These are phyloP conservation scores for Escovopsis sp. DNA, from an alignment of 2,329 filamentous ascomycete genomes.

Conservation along the genomic window DNA sequence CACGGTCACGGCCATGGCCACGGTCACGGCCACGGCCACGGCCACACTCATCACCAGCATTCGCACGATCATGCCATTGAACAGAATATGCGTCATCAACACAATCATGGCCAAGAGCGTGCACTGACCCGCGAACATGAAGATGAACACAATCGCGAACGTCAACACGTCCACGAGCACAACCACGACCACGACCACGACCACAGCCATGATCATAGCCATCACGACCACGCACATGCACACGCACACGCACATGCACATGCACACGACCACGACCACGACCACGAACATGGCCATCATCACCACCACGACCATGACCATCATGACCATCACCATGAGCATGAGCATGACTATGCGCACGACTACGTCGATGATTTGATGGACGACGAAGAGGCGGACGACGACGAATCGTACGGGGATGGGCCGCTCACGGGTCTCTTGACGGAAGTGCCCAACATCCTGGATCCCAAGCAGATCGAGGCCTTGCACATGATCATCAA, in stretches of 20 bases:
- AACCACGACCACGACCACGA: constrained; percentile 9
- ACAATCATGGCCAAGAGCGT: constrained; percentile 21
- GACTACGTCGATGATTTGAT: constrained; percentile 41
- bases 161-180: constrained; percentile 17
- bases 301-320: constrained; percentile 13
- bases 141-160: constrained; percentile 5
- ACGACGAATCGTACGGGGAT: constrained; percentile 67
- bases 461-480: constrained; percentile 91
- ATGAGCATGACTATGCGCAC: constrained; percentile 24
- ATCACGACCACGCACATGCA: constrained; percentile 4
- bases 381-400: constrained; percentile 54
- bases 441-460: constrained; percentile 85
- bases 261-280: constrained; percentile 12
- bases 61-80: constrained; percentile 20
- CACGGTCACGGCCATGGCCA: constrained; percentile 19
- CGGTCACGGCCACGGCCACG: constrained; percentile 4
- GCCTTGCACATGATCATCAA: constrained; percentile 96
- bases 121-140: background rate
- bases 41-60: constrained; percentile 9
- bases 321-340: constrained; percentile 18
- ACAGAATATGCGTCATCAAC: constrained; percentile 15
- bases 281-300: constrained; percentile 17
- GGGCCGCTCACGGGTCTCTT: constrained; percentile 70
- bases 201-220: constrained; percentile 6
- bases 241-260: constrained; percentile 15